Percentiles rank a stretch among this genome's conserved stretches.
phyloP scores from a whole-genome alignment of 148 eudicot genomes.

The Rhododendron vialii region DNA sequence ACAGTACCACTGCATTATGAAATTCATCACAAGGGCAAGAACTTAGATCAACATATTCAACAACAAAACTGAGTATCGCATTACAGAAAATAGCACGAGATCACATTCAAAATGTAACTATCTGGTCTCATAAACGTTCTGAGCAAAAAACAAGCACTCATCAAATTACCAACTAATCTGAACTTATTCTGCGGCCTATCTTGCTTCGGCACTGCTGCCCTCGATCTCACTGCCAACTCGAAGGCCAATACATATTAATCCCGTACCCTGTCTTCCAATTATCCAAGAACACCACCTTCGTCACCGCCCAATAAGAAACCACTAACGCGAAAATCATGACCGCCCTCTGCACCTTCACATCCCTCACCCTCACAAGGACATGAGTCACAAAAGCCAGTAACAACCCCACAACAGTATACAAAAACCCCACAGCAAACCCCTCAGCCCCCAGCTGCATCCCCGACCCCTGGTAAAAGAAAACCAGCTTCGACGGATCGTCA shows the following conservation, averaged over 20 bases:
- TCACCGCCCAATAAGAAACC: slow-evolving; percentile 84
- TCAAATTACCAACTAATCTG: neutral
- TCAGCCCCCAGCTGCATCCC: slow-evolving; percentile 98
- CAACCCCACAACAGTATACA: slow-evolving; percentile 82
- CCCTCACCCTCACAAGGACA: slow-evolving; percentile 58
- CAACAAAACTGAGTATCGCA: neutral
- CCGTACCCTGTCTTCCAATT: slow-evolving; percentile 99
- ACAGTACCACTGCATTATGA: neutral
- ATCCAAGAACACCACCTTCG: slow-evolving; percentile 71
- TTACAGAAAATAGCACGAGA: neutral
- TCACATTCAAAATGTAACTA: neutral
- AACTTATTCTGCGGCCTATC: neutral
- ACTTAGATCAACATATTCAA: neutral
- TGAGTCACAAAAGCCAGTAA: slow-evolving; percentile 67
- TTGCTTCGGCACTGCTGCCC: neutral
- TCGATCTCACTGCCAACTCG: slow-evolving; percentile 55
- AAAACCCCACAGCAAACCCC: slow-evolving; percentile 74
- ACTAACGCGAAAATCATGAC: slow-evolving; percentile 56
- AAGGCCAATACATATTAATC: slow-evolving; percentile 84
- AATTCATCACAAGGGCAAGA: neutral
- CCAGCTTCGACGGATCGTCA: slow-evolving; percentile 57
- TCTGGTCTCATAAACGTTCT: neutral
- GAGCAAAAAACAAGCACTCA: neutral
- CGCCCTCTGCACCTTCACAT: slow-evolving; percentile 50
- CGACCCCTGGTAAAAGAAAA: slow-evolving; percentile 79